Evolutionary conservation across 1,139 yeast species (phyloP).

Genomic region (Zygoascus sp.): DNA sequence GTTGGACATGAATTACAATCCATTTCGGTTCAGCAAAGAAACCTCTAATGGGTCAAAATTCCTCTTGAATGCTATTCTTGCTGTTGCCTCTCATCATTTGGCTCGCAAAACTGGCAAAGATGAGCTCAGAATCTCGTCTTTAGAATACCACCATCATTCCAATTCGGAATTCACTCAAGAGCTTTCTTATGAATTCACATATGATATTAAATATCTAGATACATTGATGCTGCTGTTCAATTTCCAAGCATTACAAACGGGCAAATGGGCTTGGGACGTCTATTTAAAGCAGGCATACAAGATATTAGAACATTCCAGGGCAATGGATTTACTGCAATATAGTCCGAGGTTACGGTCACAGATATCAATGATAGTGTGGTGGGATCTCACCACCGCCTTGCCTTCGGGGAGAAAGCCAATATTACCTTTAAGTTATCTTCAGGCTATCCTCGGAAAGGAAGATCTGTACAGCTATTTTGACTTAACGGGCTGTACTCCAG

Average conservation of each 20-base stretch:
- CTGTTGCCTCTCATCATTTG: slow-evolving; percentile 6
- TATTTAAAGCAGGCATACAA: slow-evolving; percentile 1
- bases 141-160: background rate
- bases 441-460: background rate
- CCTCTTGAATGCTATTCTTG: slow-evolving; percentile 2
- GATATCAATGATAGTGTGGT: slow-evolving; percentile 9
- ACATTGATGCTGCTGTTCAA: slow-evolving; percentile 1
- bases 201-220: slow-evolving; percentile 1
- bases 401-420: background rate
- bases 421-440: background rate
- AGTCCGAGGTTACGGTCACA: slow-evolving; percentile 4
- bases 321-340: background rate
- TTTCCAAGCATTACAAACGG: background rate
- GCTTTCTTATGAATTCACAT: background rate
- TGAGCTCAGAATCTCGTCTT: background rate
- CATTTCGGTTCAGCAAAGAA: slow-evolving; percentile 6
- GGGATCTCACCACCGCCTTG: slow-evolving; percentile 8
- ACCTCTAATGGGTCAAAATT: slow-evolving; percentile 3
- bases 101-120: background rate
- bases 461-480: slow-evolving; percentile 6
- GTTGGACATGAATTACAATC: background rate
- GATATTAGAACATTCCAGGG: background rate
- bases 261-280: background rate
- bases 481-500: slow-evolving; percentile 4
- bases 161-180: background rate